Conservation (phyloP, 176 grass and related monocot species). For the Oropetium thomaeum region DNA sequence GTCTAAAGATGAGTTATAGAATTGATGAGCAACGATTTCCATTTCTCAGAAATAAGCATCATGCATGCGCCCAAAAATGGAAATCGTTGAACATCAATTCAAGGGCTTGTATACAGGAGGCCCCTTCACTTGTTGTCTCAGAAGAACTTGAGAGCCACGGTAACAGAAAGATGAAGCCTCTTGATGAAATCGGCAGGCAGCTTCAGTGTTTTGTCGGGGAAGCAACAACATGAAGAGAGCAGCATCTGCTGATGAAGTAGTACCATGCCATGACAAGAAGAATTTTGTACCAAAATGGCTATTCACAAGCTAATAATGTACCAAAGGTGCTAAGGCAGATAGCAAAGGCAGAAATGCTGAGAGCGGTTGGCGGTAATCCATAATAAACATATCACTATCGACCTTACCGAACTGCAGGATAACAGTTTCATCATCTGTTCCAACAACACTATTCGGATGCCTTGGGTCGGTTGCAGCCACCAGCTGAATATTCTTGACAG, state of each 20-base stretch:
- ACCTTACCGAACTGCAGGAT: constrained; percentile 66
- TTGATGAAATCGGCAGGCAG: background rate
- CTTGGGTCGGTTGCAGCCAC: constrained; percentile 21
- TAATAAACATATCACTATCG: constrained; percentile 41
- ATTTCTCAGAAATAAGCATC: too few relatives aligned
- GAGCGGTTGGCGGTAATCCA: constrained; percentile 64
- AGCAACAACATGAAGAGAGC: background rate
- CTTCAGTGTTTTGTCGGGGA: background rate
- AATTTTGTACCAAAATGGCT: background rate
- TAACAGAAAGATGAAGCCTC: background rate
- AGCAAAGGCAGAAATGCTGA: constrained; percentile 65
- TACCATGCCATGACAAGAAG: background rate
- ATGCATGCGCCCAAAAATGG: too few relatives aligned
- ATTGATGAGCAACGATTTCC: too few relatives aligned
- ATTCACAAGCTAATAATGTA: constrained; percentile 66
- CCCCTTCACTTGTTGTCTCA: background rate
- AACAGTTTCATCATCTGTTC: constrained; percentile 48
- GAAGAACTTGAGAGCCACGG: background rate
- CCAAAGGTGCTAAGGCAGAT: constrained; percentile 72
- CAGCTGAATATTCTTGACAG: constrained; percentile 70
- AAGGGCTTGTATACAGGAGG: background rate
- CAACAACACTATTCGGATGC: background rate
- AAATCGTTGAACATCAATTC: background rate
- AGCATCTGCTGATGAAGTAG: background rate
- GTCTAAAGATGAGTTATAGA: too few relatives aligned